Conservation (phyloP, 2,329 filamentous ascomycete genomes). For the Penicillium sp. region DNA sequence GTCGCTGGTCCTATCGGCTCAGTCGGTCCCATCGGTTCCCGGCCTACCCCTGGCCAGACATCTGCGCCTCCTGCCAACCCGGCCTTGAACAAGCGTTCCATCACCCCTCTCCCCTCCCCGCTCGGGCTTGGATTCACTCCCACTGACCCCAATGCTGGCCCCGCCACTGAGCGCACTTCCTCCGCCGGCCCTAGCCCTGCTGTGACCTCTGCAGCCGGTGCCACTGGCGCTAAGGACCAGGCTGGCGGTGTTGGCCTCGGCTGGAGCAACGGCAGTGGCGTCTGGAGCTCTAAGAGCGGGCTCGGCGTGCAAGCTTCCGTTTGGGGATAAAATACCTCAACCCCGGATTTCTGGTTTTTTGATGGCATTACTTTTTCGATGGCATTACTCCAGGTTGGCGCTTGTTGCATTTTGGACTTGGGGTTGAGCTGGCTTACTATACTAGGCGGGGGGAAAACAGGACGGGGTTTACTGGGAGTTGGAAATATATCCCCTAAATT, state of each 20-base stretch:
- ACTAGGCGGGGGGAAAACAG: not conserved
- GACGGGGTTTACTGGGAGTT: not conserved
- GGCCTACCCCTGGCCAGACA: slow-evolving; percentile 65
- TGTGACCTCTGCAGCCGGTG: slow-evolving; percentile 44
- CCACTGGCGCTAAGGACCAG: slow-evolving; percentile 41
- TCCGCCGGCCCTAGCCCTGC: slow-evolving; percentile 62
- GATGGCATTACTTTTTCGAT: slow-evolving; percentile 2
- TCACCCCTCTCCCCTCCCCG: slow-evolving; percentile 88
- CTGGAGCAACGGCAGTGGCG: slow-evolving; percentile 78
- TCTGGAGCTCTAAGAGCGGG: slow-evolving; percentile 80
- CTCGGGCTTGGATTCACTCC: slow-evolving; percentile 70
- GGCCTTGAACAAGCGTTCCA: slow-evolving; percentile 74
- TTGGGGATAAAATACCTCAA: slow-evolving; percentile 68
- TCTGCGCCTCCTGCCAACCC: slow-evolving; percentile 52
- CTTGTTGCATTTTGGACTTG: slow-evolving; percentile 20
- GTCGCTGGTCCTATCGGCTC: slow-evolving; percentile 57
- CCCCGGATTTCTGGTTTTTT: not conserved
- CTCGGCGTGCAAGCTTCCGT: slow-evolving; percentile 89
- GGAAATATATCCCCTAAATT: not conserved
- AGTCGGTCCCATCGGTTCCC: slow-evolving; percentile 91
- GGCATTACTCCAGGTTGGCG: slow-evolving; percentile 3
- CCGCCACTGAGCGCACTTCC: slow-evolving; percentile 53
- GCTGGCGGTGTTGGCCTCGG: slow-evolving; percentile 52
- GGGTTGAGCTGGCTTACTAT: slow-evolving; percentile 16
- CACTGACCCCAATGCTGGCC: slow-evolving; percentile 44